These are phyloP conservation scores for Pseudogymnoascus pannorum DNA, from an alignment of 2,329 filamentous ascomycete genomes.

Conservation along the genomic window DNA sequence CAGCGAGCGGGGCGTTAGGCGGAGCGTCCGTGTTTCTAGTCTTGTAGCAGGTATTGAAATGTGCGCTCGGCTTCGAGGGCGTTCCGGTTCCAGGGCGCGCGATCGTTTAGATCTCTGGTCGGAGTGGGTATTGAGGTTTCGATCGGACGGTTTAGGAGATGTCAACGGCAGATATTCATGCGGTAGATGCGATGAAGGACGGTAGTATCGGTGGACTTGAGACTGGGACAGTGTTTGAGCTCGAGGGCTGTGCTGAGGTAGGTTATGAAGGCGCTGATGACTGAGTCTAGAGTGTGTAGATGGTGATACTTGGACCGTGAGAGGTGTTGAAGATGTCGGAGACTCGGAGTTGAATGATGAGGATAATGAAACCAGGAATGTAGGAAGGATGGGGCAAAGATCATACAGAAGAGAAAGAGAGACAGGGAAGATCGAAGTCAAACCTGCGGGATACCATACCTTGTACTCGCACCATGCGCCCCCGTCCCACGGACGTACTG, in stretches of 20 bases:
- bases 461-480: conserved; percentile 4
- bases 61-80: conserved; percentile 3
- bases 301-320: conserved; percentile 2
- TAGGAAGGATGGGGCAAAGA: conserved; percentile 1
- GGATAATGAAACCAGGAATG: not conserved
- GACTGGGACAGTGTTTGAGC: not conserved
- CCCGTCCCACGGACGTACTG: not conserved
- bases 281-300: not conserved
- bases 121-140: conserved; percentile 5
- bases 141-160: not conserved
- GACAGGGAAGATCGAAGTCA: conserved; percentile 1
- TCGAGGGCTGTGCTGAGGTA: not conserved
- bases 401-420: conserved; percentile 1
- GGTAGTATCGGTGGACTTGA: not conserved
- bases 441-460: not conserved
- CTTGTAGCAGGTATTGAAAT: not conserved
- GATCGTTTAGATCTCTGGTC: conserved; percentile 5
- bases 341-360: not conserved
- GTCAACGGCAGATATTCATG: conserved; percentile 2
- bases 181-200: not conserved
- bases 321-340: not conserved
- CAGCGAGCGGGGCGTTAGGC: not conserved
- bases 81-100: not conserved
- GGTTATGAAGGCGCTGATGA: not conserved
- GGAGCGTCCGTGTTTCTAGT: not conserved